phyloP scores from a whole-genome alignment of 2,329 filamentous ascomycete species.

The Fusarium lateritium region DNA sequence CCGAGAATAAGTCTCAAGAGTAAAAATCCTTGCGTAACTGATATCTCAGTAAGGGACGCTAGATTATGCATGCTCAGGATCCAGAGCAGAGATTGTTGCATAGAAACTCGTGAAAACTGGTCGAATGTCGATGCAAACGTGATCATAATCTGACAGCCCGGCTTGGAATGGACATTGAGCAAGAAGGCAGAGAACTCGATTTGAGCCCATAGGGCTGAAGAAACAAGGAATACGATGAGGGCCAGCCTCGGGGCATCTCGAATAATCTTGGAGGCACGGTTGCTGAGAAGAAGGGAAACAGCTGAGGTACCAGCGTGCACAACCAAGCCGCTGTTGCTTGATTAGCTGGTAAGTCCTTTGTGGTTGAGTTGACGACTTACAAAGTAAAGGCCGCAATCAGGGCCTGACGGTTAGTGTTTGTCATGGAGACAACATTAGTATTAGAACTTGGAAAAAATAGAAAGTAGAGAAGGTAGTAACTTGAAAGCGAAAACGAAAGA shows the following conservation, averaged over 20 bases:
- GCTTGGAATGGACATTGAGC: conserved; percentile 59
- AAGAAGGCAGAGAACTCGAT: conserved; percentile 66
- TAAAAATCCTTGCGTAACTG: conserved; percentile 64
- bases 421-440: conserved; percentile 58
- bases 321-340: conserved; percentile 62
- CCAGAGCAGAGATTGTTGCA: conserved; percentile 70
- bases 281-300: conserved; percentile 63
- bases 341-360: conserved; percentile 46
- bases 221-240: conserved; percentile 69
- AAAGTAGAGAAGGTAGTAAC: conserved; percentile 52
- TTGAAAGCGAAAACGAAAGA: conserved; percentile 15
- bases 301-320: conserved; percentile 66
- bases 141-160: conserved; percentile 67
- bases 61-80: conserved; percentile 59
- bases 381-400: conserved; percentile 69
- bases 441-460: conserved; percentile 50
- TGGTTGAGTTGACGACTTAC: conserved; percentile 54
- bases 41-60: conserved; percentile 53
- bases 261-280: conserved; percentile 64
- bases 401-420: conserved; percentile 62
- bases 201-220: conserved; percentile 68
- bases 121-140: conserved; percentile 69
- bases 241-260: conserved; percentile 75
- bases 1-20: conserved; percentile 66
- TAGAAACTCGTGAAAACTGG: conserved; percentile 67